Percentiles rank a stretch among this genome's conserved stretches.
phyloP scores from a whole-genome alignment of 345 rosid species.

The Salix caprea region DNA sequence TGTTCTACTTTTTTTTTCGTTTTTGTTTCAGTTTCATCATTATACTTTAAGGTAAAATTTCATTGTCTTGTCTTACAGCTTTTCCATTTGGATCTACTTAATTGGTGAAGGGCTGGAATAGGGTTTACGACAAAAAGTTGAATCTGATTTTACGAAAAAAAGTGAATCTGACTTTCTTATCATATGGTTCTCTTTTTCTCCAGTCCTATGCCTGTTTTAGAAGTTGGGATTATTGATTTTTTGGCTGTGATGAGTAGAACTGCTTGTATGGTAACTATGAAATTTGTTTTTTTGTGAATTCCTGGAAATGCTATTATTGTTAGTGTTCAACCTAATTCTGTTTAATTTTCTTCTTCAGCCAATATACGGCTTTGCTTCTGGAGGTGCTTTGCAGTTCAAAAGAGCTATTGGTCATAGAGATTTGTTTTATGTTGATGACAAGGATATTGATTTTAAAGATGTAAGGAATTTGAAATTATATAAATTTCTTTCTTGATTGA shows the following conservation, averaged over 20 bases:
- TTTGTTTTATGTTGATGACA: constrained; percentile 87
- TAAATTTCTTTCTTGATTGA: constrained; percentile 1
- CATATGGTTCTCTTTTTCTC: constrained; percentile 5
- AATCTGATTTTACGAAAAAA: too few species aligned
- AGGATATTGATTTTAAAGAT: constrained; percentile 88
- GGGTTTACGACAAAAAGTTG: too few species aligned
- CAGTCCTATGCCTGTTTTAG: not conserved
- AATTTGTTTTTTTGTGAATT: not conserved
- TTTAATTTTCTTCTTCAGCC: constrained; percentile 53
- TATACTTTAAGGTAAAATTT: not conserved
- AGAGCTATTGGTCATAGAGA: constrained; percentile 86
- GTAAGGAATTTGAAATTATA: constrained; percentile 43
- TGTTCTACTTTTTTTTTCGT: too few species aligned
- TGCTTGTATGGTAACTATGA: not conserved
- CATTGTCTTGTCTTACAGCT: not conserved
- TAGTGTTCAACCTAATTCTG: constrained; percentile 9
- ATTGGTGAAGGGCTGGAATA: constrained; percentile 2
- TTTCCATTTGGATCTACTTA: not conserved
- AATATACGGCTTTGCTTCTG: constrained; percentile 73
- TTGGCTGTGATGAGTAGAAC: not conserved
- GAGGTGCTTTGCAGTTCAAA: constrained; percentile 75
- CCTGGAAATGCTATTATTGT: too few species aligned
- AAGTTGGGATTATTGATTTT: not conserved
- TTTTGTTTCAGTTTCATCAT: not conserved
- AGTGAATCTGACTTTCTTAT: too few species aligned